Base-by-base conservation (phyloP, 2,329 filamentous ascomycete genomes). In the Calonectria montana region DNA sequence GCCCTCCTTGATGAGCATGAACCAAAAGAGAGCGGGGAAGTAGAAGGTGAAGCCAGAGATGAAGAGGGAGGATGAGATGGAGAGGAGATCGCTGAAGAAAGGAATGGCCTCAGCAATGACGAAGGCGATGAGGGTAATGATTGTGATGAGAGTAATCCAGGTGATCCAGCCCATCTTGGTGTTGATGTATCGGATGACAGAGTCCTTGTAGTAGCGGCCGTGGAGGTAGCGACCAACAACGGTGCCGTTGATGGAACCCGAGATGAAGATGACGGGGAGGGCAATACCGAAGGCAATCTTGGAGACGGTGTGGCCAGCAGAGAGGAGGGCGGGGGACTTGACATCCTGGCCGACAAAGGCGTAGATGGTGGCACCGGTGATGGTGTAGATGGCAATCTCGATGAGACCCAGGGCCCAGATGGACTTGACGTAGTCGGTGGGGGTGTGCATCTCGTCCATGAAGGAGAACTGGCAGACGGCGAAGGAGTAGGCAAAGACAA, bases 101-200 rank as follows among this genome's bases (percentile, higher is more conserved):
- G 93, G 93, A 57, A 94, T 92, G 0, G 91, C 89, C 77, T 92
- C 89, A 12, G 92, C 92, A 73, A 95, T 91, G 74, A 94, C 80
- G 88, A 91, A 94, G 1, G 91, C 90, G 18, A 92, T 57, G 10
- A 92, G 61, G 85, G 92, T 94, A 43, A 91, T 81, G 43, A 80
- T 75, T 1, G 86, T 81, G 43, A 90, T 88, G 27, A 94, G 89
- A 3, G 73, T 84, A 4, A 91, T 78, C 93, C 93, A 93, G 15
- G 80, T 82, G 65, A 80, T 74, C 84, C 83, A 85, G 31, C 84
- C 84, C 77, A 77, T 82, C 50, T 78, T 78, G 2, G 84, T 85
- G 77, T 85, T 84, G 79, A 85, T 79, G 77, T 79, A 84, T 65
- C 82, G 81, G 57, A 80, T 80, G 61, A 84, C 75, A 10, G 79